Base-by-base conservation (phyloP, 1,139 yeast genomes). In the Pneumocystis carinii region DNA sequence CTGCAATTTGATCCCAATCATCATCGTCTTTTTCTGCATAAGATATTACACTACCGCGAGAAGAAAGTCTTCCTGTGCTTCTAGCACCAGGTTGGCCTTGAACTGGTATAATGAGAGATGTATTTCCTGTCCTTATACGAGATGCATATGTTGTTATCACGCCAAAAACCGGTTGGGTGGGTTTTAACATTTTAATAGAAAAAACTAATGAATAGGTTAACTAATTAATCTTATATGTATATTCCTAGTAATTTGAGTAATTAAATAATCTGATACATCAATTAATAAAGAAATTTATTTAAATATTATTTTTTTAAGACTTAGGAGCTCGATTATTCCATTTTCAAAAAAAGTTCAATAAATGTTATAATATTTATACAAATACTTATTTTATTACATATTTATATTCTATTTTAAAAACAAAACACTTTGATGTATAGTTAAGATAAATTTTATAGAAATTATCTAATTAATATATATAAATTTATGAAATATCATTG, bases 71-170 rank as follows among this genome's bases (percentile, higher is more conserved):
- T 17, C 66, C 65, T 12, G 66, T 66, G 41, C 32, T 48, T 24
- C 55, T 48, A 48, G 66, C 57, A 7, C 61, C 61, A 59, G 65
- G 39, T 36, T 65, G 58, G 29, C 67, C 67, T 59, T 48, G 69
- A 32, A 61, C 58, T 35, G 69, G 68, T 2, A 64, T 69, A 60
- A 62, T 66, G 64, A 68, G 67, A 64, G 65, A 67, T 65, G 63
- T 70, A 67, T 38, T 63, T 58, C 64, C 72, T 64, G 59, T 68
- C 67, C 57, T 70, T 67, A 63, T 69, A 36, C 69, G 69, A 58
- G 66, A 66, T 8, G 66, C 65, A 63, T 65, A 68, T 29, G 65
- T 63, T n/a, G 67, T 67, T 36, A 67, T 63, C 59, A 48, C 55
- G 3, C 55, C 55, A 24, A 48, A 48, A 24, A 48, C 55, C 4